phyloP scores from a whole-genome alignment of 257 asterid genomes.

The Gardenia jasminoides region DNA sequence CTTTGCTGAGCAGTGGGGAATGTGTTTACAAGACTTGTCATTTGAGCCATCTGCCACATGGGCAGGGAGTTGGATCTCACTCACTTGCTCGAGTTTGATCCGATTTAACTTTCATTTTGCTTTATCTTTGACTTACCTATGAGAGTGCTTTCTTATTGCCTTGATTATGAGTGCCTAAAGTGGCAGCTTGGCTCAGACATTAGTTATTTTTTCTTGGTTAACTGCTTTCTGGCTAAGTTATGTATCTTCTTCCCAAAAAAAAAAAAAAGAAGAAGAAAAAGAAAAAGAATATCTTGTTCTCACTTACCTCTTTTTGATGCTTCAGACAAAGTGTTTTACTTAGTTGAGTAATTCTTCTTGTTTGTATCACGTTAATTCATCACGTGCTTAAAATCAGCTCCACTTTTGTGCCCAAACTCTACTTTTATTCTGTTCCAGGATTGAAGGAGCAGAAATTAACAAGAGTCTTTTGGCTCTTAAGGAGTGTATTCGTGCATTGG shows the following conservation, averaged over 20 bases:
- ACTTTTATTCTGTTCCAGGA: constrained; percentile 41
- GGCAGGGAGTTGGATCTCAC: not conserved
- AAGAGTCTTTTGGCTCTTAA: constrained; percentile 92
- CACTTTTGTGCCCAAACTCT: not conserved
- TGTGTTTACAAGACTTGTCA: not conserved
- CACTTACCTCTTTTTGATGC: not conserved
- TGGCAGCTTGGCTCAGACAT: not conserved
- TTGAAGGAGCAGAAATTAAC: constrained; percentile 99
- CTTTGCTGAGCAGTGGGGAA: not conserved
- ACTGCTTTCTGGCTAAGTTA: not conserved
- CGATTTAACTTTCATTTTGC: not conserved
- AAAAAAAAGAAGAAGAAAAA: too few relatives aligned
- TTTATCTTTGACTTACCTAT: not conserved
- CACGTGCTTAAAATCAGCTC: not conserved
- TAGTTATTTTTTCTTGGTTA: not conserved
- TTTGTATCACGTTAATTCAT: not conserved
- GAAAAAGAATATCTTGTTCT: not conserved
- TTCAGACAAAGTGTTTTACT: not conserved
- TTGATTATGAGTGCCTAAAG: not conserved
- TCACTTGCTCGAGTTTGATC: not conserved
- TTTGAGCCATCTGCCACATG: not conserved
- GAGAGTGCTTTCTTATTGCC: not conserved
- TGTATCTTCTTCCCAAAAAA: not conserved
- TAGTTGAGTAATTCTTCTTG: not conserved
- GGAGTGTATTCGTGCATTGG: constrained; percentile 97